Evolutionary conservation across 345 rosid genomes (phyloP), one percentile per base, ranked within the genome.

Genomic region (Eutrema yunnanense): DNA sequence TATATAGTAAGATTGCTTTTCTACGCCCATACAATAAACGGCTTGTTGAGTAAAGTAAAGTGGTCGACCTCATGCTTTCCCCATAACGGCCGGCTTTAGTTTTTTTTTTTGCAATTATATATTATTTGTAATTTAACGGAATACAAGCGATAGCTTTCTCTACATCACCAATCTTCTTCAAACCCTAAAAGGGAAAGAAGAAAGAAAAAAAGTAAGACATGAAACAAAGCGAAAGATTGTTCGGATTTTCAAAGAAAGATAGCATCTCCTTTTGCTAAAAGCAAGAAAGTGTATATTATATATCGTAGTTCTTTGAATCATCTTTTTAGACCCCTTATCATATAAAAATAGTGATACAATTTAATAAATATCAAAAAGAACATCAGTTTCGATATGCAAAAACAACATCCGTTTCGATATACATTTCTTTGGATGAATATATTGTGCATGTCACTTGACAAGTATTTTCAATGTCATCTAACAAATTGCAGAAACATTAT

Each of bases 81-180:
- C 72, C 80, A 41, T 76, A 76, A 76, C 80, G 79, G 41, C 76
- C 72, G 76, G 72, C 80, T 71, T 76, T 76, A 76, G 50, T 19
- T 42, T 5, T 38, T 19, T 34, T 43, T 62, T 46, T n/a, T 13
- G 13, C 5, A 61, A 42, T n/a, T 52, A 13, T 62, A 43, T 46
- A 12, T 12, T 4, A 37, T 69, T 62, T 46, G 67, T 30, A 42
- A 56, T 56, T 30, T 71, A 64, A 70, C 62, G 66, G 62, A 56
- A 71, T 64, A 64, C 47, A 54, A 63, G 76, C 11, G 68, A 49
- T 40, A 32, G 67, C 61, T 69, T 64, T 41, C 42, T 71, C 38
- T 64, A 34, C 72, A 64, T 58, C 49, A 48, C 72, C 76, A 64
- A 49, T 71, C 76, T 76, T 76, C 80, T 71, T 71, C 80, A 76